Evolutionary conservation across 2,329 filamentous ascomycete species (phyloP).

Genomic region (Coniochaeta ligniaria): DNA sequence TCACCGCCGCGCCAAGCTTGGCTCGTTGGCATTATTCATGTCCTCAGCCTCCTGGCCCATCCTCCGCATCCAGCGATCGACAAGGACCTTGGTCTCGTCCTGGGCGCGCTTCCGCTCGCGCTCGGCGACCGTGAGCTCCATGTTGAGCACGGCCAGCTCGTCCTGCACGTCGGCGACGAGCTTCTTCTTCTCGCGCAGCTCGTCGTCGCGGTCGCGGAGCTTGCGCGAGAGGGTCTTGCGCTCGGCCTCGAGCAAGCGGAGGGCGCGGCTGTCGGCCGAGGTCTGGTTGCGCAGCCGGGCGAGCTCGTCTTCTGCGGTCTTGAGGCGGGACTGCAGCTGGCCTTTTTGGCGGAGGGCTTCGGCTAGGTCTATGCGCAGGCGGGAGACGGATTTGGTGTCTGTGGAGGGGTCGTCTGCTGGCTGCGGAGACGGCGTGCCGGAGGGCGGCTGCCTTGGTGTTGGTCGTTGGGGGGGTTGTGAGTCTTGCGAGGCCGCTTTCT

Average conservation of each 20-base stretch:
- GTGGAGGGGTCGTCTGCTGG: constrained; percentile 6
- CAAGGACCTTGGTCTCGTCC: constrained; percentile 79
- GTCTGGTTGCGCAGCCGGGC: constrained; percentile 52
- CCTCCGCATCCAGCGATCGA: constrained; percentile 84
- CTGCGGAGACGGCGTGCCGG: constrained; percentile 11
- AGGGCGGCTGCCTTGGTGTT: constrained; percentile 16
- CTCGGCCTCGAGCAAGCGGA: constrained; percentile 57
- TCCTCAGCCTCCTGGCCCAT: constrained; percentile 81
- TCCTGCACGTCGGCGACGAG: constrained; percentile 86
- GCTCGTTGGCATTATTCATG: constrained; percentile 67
- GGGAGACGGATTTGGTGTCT: constrained; percentile 22
- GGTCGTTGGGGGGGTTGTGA: constrained; percentile 5
- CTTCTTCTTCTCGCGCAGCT: constrained; percentile 76
- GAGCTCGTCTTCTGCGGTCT: constrained; percentile 52
- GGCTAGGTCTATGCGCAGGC: constrained; percentile 63
- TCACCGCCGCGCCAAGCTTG: constrained; percentile 18
- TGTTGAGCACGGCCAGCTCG: constrained; percentile 79
- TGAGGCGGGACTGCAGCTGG: constrained; percentile 58
- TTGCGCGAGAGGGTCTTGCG: constrained; percentile 55
- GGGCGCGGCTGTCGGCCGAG: constrained; percentile 50
- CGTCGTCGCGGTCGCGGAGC: constrained; percentile 76
- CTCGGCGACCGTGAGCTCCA: constrained; percentile 83
- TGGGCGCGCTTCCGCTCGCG: constrained; percentile 65
- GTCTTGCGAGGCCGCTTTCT: constrained; percentile 33
- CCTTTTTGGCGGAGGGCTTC: constrained; percentile 69